Percentiles rank a stretch among this genome's conserved stretches.
Evolutionary conservation across 148 eudicot genomes (phyloP).

Genomic region (Camellia sinensis): DNA sequence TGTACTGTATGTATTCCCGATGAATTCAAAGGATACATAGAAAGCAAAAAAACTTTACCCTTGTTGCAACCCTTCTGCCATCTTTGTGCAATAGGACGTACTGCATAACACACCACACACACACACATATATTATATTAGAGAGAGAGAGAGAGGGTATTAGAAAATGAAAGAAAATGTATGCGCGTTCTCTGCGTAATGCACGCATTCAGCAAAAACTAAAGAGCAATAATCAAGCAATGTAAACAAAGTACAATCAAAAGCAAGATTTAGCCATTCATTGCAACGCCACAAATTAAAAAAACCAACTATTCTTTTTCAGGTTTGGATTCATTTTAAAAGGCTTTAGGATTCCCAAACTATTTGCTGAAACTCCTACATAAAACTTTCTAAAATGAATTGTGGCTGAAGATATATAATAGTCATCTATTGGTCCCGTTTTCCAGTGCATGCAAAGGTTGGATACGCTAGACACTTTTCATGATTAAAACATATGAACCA

Average conservation of each 20-base stretch:
- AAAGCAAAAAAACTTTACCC: constrained; percentile 15
- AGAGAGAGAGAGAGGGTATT: neutral
- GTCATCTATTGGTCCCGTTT: neutral
- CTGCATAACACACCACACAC: no score
- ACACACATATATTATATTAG: neutral
- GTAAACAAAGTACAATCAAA: neutral
- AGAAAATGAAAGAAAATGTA: neutral
- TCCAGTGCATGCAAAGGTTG: neutral
- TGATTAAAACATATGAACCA: neutral
- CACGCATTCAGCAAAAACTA: neutral
- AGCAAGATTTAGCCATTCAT: neutral
- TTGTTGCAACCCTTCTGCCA: constrained; percentile 21
- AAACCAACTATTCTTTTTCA: neutral
- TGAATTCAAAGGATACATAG: neutral
- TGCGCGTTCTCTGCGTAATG: neutral
- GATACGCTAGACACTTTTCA: neutral
- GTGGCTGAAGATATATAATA: neutral
- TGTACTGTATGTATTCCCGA: neutral
- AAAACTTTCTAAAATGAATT: no score
- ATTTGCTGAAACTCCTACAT: neutral
- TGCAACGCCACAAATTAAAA: neutral
- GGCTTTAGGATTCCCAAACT: neutral
- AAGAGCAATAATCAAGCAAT: neutral
- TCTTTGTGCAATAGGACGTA: constrained; percentile 7
- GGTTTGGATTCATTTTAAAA: neutral